Conservation (phyloP, 768 basidiomycete genomes). For the Lactifluus subvellereus region DNA sequence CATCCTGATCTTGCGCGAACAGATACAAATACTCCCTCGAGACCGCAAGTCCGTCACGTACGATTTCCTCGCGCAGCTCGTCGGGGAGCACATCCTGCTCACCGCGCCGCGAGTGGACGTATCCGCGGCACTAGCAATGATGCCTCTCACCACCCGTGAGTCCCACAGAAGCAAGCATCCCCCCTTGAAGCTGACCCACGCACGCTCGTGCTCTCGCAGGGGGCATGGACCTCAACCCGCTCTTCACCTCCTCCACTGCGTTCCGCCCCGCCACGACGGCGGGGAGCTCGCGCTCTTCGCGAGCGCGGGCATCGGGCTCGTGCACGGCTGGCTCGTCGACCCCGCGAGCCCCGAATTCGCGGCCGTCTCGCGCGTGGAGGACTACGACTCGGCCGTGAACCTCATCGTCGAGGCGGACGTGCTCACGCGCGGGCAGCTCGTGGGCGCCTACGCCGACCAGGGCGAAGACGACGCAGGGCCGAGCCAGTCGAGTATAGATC, state of each 20-base stretch:
- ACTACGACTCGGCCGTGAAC: slow-evolving; percentile 71
- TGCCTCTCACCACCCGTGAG: slow-evolving; percentile 53
- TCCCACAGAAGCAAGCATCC: slow-evolving; percentile 7
- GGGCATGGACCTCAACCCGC: slow-evolving; percentile 87
- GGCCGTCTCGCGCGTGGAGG: slow-evolving; percentile 46
- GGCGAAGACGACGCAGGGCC: not conserved
- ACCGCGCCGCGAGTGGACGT: slow-evolving; percentile 56
- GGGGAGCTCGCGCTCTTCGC: slow-evolving; percentile 83
- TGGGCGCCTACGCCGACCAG: slow-evolving; percentile 32
- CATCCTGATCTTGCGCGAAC: slow-evolving; percentile 78
- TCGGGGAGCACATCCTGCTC: slow-evolving; percentile 74
- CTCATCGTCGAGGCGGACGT: slow-evolving; percentile 78
- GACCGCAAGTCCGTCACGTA: slow-evolving; percentile 72
- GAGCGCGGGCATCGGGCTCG: slow-evolving; percentile 72
- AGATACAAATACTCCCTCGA: slow-evolving; percentile 65
- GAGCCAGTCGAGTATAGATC: slow-evolving; percentile 14
- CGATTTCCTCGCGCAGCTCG: slow-evolving; percentile 74
- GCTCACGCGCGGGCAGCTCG: slow-evolving; percentile 55
- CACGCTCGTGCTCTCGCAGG: slow-evolving; percentile 35
- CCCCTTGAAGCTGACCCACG: not conserved
- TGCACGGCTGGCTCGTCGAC: slow-evolving; percentile 88
- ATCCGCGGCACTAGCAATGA: slow-evolving; percentile 64
- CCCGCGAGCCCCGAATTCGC: slow-evolving; percentile 54
- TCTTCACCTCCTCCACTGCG: slow-evolving; percentile 62
- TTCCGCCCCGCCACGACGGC: slow-evolving; percentile 57